Evolutionary conservation across 2,329 filamentous ascomycete genomes (phyloP).

Genomic region (Aspergillus clavatus): DNA sequence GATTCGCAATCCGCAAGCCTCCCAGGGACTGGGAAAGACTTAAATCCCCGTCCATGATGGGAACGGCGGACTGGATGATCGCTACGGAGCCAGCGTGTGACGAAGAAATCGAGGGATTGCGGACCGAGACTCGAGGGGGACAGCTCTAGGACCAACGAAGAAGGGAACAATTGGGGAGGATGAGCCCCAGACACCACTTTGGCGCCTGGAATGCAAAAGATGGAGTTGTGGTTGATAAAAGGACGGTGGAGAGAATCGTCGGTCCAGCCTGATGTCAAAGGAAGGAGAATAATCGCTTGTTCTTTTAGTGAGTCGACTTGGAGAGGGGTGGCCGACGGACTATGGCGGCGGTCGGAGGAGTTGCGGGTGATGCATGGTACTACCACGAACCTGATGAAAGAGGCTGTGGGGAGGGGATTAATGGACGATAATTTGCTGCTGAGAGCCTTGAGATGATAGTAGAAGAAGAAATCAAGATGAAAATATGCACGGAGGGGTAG

Average conservation of each 20-base stretch:
- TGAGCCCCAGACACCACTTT: slow-evolving; percentile 8
- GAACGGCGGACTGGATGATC: slow-evolving; percentile 7
- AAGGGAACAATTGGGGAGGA: slow-evolving; percentile 5
- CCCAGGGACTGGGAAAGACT: slow-evolving; percentile 89
- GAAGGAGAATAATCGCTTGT: not conserved
- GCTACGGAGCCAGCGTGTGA: not conserved
- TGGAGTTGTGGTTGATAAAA: slow-evolving; percentile 2
- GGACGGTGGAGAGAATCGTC: not conserved
- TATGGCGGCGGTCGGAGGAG: slow-evolving; percentile 30
- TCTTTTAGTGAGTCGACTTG: not conserved
- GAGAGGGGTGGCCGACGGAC: slow-evolving; percentile 22
- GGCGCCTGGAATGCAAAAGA: slow-evolving; percentile 3
- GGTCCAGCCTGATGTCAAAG: not conserved
- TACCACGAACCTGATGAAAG: slow-evolving; percentile 10
- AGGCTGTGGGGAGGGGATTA: slow-evolving; percentile 5
- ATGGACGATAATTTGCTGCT: slow-evolving; percentile 8
- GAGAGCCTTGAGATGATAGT: not conserved
- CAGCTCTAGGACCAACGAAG: slow-evolving; percentile 2
- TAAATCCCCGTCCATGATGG: slow-evolving; percentile 81
- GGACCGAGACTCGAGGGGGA: not conserved
- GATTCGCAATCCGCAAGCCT: slow-evolving; percentile 93
- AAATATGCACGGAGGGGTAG: slow-evolving; percentile 2
- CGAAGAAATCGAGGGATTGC: not conserved
- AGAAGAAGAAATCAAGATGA: slow-evolving; percentile 2
- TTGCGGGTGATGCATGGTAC: slow-evolving; percentile 31